phyloP scores from a whole-genome alignment of 2,329 filamentous ascomycete genomes.

The Cryphonectria parasitica region DNA sequence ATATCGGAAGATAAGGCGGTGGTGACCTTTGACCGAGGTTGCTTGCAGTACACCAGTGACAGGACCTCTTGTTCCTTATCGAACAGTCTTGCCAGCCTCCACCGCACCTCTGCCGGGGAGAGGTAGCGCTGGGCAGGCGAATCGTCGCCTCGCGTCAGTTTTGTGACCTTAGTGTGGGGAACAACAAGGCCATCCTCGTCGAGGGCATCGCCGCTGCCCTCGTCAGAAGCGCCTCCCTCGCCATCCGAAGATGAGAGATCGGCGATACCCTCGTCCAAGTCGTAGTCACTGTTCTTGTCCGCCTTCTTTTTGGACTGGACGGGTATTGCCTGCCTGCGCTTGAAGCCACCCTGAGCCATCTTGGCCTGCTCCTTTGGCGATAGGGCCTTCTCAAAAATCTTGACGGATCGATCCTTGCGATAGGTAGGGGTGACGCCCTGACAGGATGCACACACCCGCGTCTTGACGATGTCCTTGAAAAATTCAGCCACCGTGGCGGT shows the following conservation, averaged over 20 bases:
- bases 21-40: slow-evolving; percentile 61
- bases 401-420: slow-evolving; percentile 88
- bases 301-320: slow-evolving; percentile 45
- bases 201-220: slow-evolving; percentile 50
- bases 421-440: slow-evolving; percentile 77
- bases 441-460: slow-evolving; percentile 70
- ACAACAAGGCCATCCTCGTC: slow-evolving; percentile 62
- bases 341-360: slow-evolving; percentile 73
- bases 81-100: slow-evolving; percentile 78
- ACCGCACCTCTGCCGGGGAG: slow-evolving; percentile 80
- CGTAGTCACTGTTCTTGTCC: slow-evolving; percentile 44
- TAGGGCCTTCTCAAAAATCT: slow-evolving; percentile 87
- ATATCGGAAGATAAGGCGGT: slow-evolving; percentile 75
- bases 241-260: slow-evolving; percentile 60
- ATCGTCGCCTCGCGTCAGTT: slow-evolving; percentile 40
- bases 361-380: slow-evolving; percentile 73
- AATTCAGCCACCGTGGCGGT: slow-evolving; percentile 81
- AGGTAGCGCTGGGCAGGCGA: slow-evolving; percentile 70
- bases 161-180: slow-evolving; percentile 55
- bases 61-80: slow-evolving; percentile 85
- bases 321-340: slow-evolving; percentile 71
- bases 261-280: slow-evolving; percentile 71
- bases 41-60: slow-evolving; percentile 81
- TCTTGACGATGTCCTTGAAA: slow-evolving; percentile 70
- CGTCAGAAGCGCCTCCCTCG: slow-evolving; percentile 38